Evolutionary conservation across 1,284 basidiomycete genomes (phyloP), one percentile per base, ranked within the genome.

Genomic region (Butyriboletus pseudospeciosus): DNA sequence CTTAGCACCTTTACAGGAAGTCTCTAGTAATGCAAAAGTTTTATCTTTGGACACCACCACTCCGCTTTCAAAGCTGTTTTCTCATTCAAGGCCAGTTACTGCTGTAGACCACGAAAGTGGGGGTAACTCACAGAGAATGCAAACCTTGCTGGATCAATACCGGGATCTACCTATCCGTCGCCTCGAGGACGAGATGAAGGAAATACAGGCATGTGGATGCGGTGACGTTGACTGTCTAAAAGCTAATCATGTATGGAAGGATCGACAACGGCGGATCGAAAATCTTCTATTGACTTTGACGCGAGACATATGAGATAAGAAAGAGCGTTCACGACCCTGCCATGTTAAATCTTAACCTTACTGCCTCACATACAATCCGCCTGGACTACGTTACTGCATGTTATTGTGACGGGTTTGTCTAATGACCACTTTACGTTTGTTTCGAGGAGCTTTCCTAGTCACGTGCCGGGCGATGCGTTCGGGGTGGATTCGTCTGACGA

Each of bases 181-280:
- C 58, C 71, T 92, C 48, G 83, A 81, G 68, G 84, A 86, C 7
- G 88, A 92, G 66, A 86, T 91, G 79, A 87, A 84, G 65, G 88
- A 91, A 64, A 70, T 91, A 45, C 87, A 89, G 77, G 87, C 86
- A 51, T 52, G 77, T 56, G 9, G 28, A 53, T 42, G 17, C 32
- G 32, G 5, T 50, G 3, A 13, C 17, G 6, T 53, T 9, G 38
- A 37, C 37, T 9, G 12, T 41, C 32, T 35, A 35, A 20, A 20
- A 46, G 26, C 37, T 59, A 10, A 61, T 52, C 42, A 13, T 49
- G 32, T 8, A 44, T 44, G 44, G 12, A 59, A 89, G 86, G 86
- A 89, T 50, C 84, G 86, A 42, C 88, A 91, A 73, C 82, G 83
- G 26, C 79, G 89, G 35, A 92, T 92, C 59, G 89, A 92, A 68